Evolutionary conservation across 2,329 filamentous ascomycete species (phyloP).

Genomic region (Penicillium sp.): DNA sequence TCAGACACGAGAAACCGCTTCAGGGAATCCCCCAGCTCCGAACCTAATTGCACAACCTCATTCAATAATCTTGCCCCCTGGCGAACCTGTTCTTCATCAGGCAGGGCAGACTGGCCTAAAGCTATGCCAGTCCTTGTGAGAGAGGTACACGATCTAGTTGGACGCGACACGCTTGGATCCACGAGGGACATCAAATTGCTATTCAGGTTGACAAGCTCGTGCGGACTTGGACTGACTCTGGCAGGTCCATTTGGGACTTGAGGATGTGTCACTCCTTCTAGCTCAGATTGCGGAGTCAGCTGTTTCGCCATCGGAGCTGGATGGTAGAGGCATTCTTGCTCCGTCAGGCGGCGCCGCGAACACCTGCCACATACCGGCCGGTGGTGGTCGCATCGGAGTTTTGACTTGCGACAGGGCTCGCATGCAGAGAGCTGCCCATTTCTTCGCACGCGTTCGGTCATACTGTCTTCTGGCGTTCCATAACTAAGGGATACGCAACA

Average conservation of each 20-base stretch:
- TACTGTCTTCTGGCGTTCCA: not conserved
- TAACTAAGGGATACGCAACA: too few species aligned
- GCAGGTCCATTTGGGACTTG: not conserved
- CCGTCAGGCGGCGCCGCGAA: not conserved
- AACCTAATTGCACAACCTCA: not conserved
- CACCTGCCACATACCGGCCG: not conserved
- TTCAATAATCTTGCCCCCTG: not conserved
- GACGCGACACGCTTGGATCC: not conserved
- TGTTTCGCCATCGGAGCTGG: conserved; percentile 6
- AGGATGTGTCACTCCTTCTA: not conserved
- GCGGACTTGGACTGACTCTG: not conserved
- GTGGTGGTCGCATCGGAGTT: not conserved
- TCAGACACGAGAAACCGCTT: not conserved
- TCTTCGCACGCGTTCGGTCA: not conserved
- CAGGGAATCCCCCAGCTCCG: not conserved
- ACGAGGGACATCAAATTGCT: not conserved
- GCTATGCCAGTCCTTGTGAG: not conserved
- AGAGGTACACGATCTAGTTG: not conserved
- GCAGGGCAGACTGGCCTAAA: not conserved
- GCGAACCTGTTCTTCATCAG: not conserved
- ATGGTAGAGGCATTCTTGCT: not conserved
- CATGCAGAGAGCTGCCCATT: conserved; percentile 1
- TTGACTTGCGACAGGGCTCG: not conserved
- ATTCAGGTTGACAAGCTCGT: not conserved
- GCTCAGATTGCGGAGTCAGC: not conserved